Conservation (phyloP, 2,329 filamentous ascomycete species). For the Xylaria polymorpha region DNA sequence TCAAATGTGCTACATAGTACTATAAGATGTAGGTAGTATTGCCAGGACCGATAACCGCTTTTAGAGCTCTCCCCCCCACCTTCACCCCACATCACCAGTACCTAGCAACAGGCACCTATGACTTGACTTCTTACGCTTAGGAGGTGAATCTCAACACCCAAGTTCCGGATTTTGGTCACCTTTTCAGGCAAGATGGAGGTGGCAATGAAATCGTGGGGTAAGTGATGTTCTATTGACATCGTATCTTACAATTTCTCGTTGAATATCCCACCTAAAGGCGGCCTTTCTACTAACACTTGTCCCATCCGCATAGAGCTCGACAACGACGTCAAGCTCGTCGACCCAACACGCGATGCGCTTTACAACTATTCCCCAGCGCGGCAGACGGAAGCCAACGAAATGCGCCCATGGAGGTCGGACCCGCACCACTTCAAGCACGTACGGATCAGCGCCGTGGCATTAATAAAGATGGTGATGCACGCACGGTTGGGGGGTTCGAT, state of each 20-base stretch:
- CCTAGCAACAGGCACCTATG: not conserved
- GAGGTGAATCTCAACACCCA: constrained; percentile 19
- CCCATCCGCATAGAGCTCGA: constrained; percentile 76
- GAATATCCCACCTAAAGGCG: constrained; percentile 8
- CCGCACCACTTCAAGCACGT: constrained; percentile 92
- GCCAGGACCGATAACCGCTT: not conserved
- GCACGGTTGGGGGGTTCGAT: constrained; percentile 92
- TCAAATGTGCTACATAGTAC: too few relatives aligned
- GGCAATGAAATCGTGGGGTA: constrained; percentile 72
- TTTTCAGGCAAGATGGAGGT: constrained; percentile 60
- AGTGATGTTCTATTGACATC: constrained; percentile 38
- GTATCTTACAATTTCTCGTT: constrained; percentile 37
- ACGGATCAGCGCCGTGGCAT: constrained; percentile 90
- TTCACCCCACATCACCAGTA: constrained; percentile 35
- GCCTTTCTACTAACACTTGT: constrained; percentile 15
- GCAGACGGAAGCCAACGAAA: constrained; percentile 73
- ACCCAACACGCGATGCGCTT: constrained; percentile 88
- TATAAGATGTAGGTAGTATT: not conserved
- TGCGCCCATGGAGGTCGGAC: constrained; percentile 80
- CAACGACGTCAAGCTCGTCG: constrained; percentile 84
- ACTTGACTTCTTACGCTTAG: constrained; percentile 25
- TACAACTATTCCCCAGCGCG: constrained; percentile 81
- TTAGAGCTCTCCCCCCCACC: constrained; percentile 24
- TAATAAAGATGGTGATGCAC: constrained; percentile 99
- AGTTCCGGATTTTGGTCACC: constrained; percentile 18